Conservation (phyloP, 2,329 filamentous ascomycete species). For the Claviceps maximensis region DNA sequence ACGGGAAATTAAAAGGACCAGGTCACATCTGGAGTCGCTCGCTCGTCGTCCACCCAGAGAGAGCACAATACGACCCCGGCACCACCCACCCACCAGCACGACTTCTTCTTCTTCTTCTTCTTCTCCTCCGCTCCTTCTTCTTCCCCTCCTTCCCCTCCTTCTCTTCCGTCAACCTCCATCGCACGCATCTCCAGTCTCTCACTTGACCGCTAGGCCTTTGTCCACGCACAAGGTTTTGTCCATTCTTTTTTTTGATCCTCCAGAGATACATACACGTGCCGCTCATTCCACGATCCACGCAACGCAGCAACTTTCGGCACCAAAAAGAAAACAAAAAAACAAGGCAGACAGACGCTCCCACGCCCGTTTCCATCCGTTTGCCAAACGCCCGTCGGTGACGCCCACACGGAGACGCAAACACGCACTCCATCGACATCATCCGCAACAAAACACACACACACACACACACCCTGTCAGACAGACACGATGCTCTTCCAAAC, state of each 20-base stretch:
- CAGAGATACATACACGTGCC: no score
- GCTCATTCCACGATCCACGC: not conserved
- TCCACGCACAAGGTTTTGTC: not conserved
- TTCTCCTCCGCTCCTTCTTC: not conserved
- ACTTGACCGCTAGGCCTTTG: not conserved
- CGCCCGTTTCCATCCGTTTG: not conserved
- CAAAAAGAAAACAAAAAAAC: not conserved
- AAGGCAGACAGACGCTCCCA: not conserved
- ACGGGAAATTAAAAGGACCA: conserved; percentile 7
- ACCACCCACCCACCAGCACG: not conserved
- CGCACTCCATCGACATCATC: not conserved
- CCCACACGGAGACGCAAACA: not conserved
- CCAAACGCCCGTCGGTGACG: not conserved
- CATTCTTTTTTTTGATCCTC: conserved; percentile 3
- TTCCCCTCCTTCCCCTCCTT: not conserved
- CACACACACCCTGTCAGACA: no score
- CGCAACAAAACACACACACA: not conserved
- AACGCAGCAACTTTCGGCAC: not conserved
- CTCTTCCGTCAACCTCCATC: not conserved
- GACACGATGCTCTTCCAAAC: conserved; percentile 24
- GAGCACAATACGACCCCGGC: not conserved
- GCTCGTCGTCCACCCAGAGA: not conserved
- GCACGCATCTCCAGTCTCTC: not conserved
- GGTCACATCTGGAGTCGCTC: no score
- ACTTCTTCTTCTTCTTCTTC: not conserved